phyloP scores from a whole-genome alignment of 73 alveolate genomes.

The Loxodes magnus region DNA sequence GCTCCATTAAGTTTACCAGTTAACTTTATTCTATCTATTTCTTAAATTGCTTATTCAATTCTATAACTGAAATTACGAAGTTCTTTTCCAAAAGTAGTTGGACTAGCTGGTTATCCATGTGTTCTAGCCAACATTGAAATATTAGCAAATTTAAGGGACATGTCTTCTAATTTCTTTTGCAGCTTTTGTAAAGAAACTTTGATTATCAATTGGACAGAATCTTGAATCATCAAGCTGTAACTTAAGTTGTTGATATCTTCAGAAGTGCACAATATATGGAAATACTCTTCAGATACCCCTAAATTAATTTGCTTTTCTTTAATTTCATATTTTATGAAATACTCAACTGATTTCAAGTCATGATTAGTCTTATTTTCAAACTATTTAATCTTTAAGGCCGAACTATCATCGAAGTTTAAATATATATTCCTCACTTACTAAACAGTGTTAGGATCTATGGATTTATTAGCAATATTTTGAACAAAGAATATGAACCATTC shows the following conservation, averaged over 20 bases:
- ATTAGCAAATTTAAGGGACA: constrained; percentile 29
- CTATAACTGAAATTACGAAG: constrained; percentile 76
- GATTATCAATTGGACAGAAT: constrained; percentile 11
- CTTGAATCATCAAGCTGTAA: constrained; percentile 60
- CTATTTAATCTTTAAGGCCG: constrained; percentile 57
- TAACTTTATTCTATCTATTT: constrained; percentile 26
- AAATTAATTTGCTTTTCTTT: constrained; percentile 30
- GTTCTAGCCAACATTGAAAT: constrained; percentile 83
- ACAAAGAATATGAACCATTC: constrained; percentile 61
- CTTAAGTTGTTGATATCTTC: constrained; percentile 84
- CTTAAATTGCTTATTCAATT: constrained; percentile 32
- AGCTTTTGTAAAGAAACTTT: constrained; percentile 36
- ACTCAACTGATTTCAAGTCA: constrained; percentile 83
- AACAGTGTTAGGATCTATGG: constrained; percentile 14
- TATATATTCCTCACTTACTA: constrained; percentile 35
- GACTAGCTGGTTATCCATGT: constrained; percentile 88
- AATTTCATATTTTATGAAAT: constrained; percentile 64
- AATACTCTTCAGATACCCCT: constrained; percentile 47
- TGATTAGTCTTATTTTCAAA: constrained; percentile 73
- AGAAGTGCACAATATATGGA: constrained; percentile 81
- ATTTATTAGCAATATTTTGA: constrained; percentile 18
- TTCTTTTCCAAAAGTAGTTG: constrained; percentile 87
- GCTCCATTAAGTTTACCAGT: constrained; percentile 91
- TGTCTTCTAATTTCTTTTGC: constrained; percentile 14
- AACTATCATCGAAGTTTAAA: constrained; percentile 33